Percentiles rank a stretch among this genome's conserved stretches.
These are phyloP conservation scores for Kentomonas sorsogonicus DNA, from an alignment of 208 protist genomes.

Conservation along the genomic window DNA sequence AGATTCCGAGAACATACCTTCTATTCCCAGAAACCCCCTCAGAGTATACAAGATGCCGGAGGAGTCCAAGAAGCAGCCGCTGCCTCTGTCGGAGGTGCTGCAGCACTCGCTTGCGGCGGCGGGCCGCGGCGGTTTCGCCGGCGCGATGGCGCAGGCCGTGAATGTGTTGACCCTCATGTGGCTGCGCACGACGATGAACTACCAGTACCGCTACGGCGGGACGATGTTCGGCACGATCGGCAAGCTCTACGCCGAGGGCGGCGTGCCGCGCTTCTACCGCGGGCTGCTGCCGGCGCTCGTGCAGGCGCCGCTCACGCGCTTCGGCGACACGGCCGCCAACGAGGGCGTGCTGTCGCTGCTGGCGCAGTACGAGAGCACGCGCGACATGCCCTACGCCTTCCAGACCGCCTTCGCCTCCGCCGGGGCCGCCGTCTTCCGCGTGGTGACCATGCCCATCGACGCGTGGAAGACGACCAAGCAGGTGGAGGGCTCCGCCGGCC, in stretches of 20 bases:
- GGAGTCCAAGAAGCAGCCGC: constrained; percentile 1
- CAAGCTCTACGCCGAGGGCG: constrained; percentile 14
- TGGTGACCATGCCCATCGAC: constrained; percentile 19
- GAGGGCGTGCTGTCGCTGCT: constrained; percentile 15
- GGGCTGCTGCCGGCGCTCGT: constrained; percentile 16
- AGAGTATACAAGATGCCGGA: too few species aligned
- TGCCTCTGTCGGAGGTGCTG: constrained; percentile 9
- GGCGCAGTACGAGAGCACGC: constrained; percentile 9
- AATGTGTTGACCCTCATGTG: constrained; percentile 20
- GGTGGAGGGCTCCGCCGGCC: constrained; percentile 13
- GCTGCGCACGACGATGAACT: constrained; percentile 21
- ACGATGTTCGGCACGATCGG: constrained; percentile 7
- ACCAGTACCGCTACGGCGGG: constrained; percentile 20
- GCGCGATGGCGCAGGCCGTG: constrained; percentile 14
- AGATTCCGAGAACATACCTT: too few species aligned
- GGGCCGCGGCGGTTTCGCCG: constrained; percentile 11
- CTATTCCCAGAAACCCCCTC: too few species aligned
- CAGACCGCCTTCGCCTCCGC: constrained; percentile 14
- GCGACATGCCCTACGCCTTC: constrained; percentile 5
- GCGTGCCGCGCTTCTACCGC: constrained; percentile 19
- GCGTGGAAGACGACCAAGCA: constrained; percentile 24
- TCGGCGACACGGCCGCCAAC: constrained; percentile 19
- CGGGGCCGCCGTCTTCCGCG: constrained; percentile 15
- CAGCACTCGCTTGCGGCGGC: constrained; percentile 4
- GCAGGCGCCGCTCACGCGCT: constrained; percentile 15